phyloP scores from a whole-genome alignment of 495 filamentous ascomycete genomes.

The Lepidopterella palustris region DNA sequence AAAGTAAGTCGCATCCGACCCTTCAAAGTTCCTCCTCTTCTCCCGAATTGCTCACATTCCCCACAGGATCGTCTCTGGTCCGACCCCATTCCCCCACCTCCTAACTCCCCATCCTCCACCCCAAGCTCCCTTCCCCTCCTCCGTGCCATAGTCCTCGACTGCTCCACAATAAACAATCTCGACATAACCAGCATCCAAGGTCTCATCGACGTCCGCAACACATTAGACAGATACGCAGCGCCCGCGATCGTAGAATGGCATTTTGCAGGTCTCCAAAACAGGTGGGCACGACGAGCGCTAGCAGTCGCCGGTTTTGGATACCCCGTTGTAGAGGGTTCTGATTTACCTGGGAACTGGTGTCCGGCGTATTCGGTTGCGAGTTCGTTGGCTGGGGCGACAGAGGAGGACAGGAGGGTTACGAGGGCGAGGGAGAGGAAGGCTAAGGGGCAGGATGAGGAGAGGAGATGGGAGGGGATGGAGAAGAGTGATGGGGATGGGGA shows the following conservation, averaged over 20 bases:
- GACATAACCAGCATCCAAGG: conserved; percentile 92
- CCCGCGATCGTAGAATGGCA: conserved; percentile 92
- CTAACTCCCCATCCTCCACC: conserved; percentile 43
- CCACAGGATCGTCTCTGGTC: conserved; percentile 96
- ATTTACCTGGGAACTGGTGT: conserved; percentile 40
- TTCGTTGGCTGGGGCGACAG: conserved; percentile 11
- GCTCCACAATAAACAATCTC: conserved; percentile 91
- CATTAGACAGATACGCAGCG: conserved; percentile 79
- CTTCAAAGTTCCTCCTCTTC: no score
- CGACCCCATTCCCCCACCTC: conserved; percentile 70
- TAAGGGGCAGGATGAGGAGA: conserved; percentile 8
- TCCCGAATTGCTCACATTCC: no score
- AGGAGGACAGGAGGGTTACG: neutral
- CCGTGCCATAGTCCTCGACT: conserved; percentile 90
- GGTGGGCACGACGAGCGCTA: conserved; percentile 96
- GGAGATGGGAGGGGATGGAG: no score
- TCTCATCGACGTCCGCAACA: conserved; percentile 93
- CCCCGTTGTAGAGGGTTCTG: no score
- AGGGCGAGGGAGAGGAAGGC: neutral
- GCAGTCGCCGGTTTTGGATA: conserved; percentile 87
- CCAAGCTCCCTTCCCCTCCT: conserved; percentile 63
- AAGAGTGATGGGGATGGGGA: no score
- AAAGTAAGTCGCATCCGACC: no score
- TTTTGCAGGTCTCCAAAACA: conserved; percentile 87
- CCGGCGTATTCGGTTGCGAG: conserved; percentile 10